These are phyloP conservation scores for Fusarium brevicatenulatum DNA, from an alignment of 2,329 filamentous ascomycete species.

Conservation along the genomic window DNA sequence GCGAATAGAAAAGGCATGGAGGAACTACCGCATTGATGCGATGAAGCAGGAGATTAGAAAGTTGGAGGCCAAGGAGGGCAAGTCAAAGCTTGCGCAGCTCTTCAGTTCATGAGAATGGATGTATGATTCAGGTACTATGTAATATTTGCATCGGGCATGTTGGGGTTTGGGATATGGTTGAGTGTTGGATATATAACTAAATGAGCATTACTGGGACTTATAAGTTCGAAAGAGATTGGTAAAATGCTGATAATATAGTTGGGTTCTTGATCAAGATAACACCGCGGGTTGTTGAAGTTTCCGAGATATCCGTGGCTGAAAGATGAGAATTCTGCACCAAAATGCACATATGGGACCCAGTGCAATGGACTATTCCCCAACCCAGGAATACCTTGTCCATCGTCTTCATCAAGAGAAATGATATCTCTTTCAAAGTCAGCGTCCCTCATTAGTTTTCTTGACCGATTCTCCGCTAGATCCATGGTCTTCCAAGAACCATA, in stretches of 20 bases:
- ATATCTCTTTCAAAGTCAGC: no score
- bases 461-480: fast-evolving
- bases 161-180: fast-evolving
- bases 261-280: fast-evolving
- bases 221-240: background rate
- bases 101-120: background rate
- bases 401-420: background rate
- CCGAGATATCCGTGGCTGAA: background rate
- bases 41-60: background rate
- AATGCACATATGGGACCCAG: background rate
- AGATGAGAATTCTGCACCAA: background rate
- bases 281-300: fast-evolving
- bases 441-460: no score
- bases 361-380: fast-evolving
- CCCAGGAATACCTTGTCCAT: fast-evolving
- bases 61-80: background rate
- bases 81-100: background rate
- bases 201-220: background rate
- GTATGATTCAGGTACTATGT: background rate
- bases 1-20: constrained; percentile 1
- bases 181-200: no score
- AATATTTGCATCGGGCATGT: background rate
- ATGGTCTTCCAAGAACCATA: background rate
- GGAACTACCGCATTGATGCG: constrained; percentile 1
- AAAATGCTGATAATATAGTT: fast-evolving